These are phyloP conservation scores for Eucalyptus regnans DNA, from an alignment of 345 rosid genomes.

Conservation along the genomic window DNA sequence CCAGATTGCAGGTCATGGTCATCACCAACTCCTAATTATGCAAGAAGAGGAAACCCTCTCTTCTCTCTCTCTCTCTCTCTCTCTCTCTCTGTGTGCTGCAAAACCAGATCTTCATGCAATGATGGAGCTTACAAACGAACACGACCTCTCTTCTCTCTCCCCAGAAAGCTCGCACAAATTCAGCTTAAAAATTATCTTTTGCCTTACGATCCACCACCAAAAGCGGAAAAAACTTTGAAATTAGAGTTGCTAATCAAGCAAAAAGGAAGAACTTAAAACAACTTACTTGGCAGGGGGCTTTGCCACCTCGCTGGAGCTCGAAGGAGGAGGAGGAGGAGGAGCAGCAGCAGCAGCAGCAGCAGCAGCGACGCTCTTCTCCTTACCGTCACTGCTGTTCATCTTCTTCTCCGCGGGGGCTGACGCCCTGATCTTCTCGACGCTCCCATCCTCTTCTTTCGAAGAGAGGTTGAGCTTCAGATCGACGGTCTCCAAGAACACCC, in stretches of 20 bases:
- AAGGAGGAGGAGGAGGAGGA: neutral
- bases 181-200: neutral
- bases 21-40: neutral
- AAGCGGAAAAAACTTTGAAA: neutral
- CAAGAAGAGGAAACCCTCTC: neutral
- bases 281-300: conserved; percentile 65
- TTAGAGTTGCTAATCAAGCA: neutral
- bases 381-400: conserved; percentile 11
- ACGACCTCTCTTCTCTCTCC: neutral
- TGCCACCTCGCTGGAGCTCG: conserved; percentile 4
- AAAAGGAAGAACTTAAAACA: neutral
- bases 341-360: neutral
- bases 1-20: neutral
- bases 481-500: conserved; percentile 59
- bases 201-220: neutral
- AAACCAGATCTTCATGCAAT: neutral
- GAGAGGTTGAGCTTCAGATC: conserved; percentile 71
- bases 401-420: neutral
- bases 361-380: conserved; percentile 5
- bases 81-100: neutral
- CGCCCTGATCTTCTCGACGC: conserved; percentile 5
- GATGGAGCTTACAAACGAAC: neutral
- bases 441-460: conserved; percentile 2
- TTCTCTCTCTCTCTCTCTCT: neutral
- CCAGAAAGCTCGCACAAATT: neutral